These are phyloP conservation scores for Monosporascus sp. DNA, from an alignment of 2,329 filamentous ascomycete genomes.

Conservation along the genomic window DNA sequence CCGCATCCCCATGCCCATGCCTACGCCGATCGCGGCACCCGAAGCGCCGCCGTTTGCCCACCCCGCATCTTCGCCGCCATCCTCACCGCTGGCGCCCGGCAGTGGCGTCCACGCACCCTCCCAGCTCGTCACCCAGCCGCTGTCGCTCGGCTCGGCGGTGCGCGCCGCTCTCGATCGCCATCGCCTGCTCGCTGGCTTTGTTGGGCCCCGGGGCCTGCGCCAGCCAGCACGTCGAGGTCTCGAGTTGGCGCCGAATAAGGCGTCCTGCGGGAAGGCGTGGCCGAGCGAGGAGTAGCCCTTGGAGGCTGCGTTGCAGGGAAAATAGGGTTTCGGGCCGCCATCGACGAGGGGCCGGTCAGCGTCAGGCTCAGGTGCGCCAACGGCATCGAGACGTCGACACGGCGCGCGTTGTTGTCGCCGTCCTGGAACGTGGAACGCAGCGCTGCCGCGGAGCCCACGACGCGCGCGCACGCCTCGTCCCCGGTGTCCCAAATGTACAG, in stretches of 20 bases:
- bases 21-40: too few species aligned
- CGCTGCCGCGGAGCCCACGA: slow-evolving; percentile 31
- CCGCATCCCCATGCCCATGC: too few species aligned
- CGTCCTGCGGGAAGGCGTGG: slow-evolving; percentile 37
- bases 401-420: slow-evolving; percentile 14
- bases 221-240: slow-evolving; percentile 3
- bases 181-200: slow-evolving; percentile 2
- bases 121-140: slow-evolving; percentile 12
- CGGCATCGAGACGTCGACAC: slow-evolving; percentile 35
- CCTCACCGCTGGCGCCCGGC: neutral
- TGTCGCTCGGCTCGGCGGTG: slow-evolving; percentile 4
- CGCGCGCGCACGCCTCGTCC: slow-evolving; percentile 20
- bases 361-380: slow-evolving; percentile 30
- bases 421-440: slow-evolving; percentile 31
- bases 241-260: slow-evolving; percentile 27
- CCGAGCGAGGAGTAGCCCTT: slow-evolving; percentile 27
- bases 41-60: too few species aligned
- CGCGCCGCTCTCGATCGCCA: slow-evolving; percentile 3
- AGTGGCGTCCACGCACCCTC: slow-evolving; percentile 7
- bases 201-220: slow-evolving; percentile 5
- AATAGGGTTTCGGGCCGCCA: slow-evolving; percentile 27
- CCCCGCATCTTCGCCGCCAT: too few species aligned
- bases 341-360: slow-evolving; percentile 25
- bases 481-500: slow-evolving; percentile 33
- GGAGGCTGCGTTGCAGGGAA: slow-evolving; percentile 29